A percentile compares a stretch with the other conserved stretches of the same genome.
Evolutionary conservation across 2,329 filamentous ascomycete species (phyloP).

Genomic region (Paracoccidioides lutzii): DNA sequence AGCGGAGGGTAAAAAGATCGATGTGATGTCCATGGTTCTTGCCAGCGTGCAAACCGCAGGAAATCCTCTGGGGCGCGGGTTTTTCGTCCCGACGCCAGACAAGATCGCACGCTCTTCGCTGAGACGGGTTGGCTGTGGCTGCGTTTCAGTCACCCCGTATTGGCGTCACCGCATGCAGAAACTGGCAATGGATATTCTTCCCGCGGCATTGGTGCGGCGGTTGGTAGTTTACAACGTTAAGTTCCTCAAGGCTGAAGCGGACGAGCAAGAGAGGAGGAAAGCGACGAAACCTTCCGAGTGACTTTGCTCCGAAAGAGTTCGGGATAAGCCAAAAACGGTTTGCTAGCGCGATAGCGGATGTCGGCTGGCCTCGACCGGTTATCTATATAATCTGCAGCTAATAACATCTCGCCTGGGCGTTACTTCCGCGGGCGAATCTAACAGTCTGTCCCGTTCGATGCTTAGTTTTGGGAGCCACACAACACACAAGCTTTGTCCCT

Average conservation of each 20-base stretch:
- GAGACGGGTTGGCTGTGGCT: not conserved
- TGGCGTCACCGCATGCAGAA: not conserved
- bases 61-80: constrained; percentile 13
- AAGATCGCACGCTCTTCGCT: not conserved
- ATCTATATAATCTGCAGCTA: too few relatives aligned
- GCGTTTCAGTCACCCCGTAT: not conserved
- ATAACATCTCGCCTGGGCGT: not conserved
- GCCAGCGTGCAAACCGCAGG: constrained; percentile 20
- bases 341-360: too few relatives aligned
- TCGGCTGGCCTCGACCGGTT: too few relatives aligned
- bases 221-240: not conserved
- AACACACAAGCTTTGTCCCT: too few relatives aligned
- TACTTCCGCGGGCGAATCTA: not conserved
- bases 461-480: too few relatives aligned
- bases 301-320: too few relatives aligned
- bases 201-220: not conserved
- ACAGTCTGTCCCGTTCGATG: not conserved
- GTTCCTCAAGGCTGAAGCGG: not conserved
- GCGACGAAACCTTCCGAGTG: not conserved
- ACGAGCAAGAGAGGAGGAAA: not conserved
- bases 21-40: constrained; percentile 29
- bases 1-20: constrained; percentile 24
- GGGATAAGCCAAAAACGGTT: too few relatives aligned
- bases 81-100: constrained; percentile 18
- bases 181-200: not conserved